Evolutionary conservation across 495 filamentous ascomycete genomes (phyloP).

Genomic region (Aspergillus haitiensis): DNA sequence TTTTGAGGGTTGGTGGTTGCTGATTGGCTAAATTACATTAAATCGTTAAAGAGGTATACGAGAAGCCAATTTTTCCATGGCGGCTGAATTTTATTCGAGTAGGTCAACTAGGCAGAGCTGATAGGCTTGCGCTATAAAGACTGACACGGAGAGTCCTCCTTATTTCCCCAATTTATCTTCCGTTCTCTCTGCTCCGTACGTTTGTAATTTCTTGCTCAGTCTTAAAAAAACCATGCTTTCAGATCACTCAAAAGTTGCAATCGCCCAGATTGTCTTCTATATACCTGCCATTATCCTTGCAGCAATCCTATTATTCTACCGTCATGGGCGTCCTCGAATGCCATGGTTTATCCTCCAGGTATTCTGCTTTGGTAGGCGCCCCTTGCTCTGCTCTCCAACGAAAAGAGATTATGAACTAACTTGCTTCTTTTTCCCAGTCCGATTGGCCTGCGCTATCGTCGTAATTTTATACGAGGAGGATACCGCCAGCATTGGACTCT

Average conservation of each 20-base stretch:
- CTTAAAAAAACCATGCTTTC: slow-evolving; percentile 24
- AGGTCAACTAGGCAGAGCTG: background rate
- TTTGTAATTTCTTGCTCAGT: background rate
- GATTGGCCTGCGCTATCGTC: slow-evolving; percentile 25
- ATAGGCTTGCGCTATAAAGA: background rate
- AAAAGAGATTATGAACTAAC: background rate
- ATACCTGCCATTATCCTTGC: slow-evolving; percentile 22
- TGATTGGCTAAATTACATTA: background rate
- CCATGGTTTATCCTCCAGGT: slow-evolving; percentile 24
- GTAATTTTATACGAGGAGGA: slow-evolving; percentile 26
- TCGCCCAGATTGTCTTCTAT: slow-evolving; percentile 32
- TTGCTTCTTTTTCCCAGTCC: slow-evolving; percentile 15
- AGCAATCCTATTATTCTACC: slow-evolving; percentile 19
- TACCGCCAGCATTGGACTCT: slow-evolving; percentile 20
- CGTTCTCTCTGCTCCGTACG: background rate
- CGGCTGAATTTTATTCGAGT: background rate
- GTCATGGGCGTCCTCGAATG: slow-evolving; percentile 26
- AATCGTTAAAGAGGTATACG: background rate
- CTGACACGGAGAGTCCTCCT: background rate
- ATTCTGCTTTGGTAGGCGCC: slow-evolving; percentile 14
- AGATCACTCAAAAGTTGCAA: slow-evolving; percentile 26
- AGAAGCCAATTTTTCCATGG: background rate
- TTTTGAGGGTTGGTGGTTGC: background rate
- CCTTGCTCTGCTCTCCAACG: background rate
- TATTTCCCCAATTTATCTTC: background rate